A percentile compares a stretch with the other conserved stretches of the same genome.
Evolutionary conservation across 495 filamentous ascomycete genomes (phyloP).

Genomic region (Penicillium coffeae): DNA sequence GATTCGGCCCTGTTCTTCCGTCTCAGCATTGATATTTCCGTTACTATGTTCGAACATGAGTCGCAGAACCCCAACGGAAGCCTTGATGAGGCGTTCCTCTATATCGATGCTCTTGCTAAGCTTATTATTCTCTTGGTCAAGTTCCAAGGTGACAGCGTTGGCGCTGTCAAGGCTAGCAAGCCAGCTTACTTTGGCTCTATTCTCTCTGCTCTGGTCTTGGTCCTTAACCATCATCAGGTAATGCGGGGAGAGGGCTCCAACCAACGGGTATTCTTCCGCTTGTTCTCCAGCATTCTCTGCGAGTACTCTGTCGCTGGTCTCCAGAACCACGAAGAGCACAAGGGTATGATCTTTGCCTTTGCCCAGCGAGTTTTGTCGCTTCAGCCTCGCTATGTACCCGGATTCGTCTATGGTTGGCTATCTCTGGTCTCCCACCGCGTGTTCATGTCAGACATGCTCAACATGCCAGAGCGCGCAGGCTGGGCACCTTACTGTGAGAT

Average conservation of each 20-base stretch:
- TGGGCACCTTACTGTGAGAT: conserved; percentile 74
- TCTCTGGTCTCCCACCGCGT: conserved; percentile 75
- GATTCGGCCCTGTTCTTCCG: conserved; percentile 76
- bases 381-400: conserved; percentile 70
- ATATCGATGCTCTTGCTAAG: conserved; percentile 83
- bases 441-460: conserved; percentile 78
- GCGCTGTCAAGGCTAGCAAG: conserved; percentile 56
- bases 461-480: conserved; percentile 62
- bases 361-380: conserved; percentile 71
- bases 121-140: conserved; percentile 72
- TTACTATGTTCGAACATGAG: conserved; percentile 70
- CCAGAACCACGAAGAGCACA: conserved; percentile 53
- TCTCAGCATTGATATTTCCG: conserved; percentile 73
- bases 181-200: conserved; percentile 69
- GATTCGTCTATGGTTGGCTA: conserved; percentile 83
- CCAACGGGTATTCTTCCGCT: conserved; percentile 84
- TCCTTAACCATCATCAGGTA: conserved; percentile 81
- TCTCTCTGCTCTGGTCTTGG: conserved; percentile 68
- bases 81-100: conserved; percentile 66
- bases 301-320: conserved; percentile 52
- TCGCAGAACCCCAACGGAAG: conserved; percentile 54
- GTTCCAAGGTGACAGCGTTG: conserved; percentile 58
- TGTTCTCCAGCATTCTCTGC: conserved; percentile 81
- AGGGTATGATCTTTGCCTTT: conserved; percentile 67
- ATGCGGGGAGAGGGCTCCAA: conserved; percentile 79